phyloP scores from a whole-genome alignment of 116 monocot species.

The Posidonia oceanica region DNA sequence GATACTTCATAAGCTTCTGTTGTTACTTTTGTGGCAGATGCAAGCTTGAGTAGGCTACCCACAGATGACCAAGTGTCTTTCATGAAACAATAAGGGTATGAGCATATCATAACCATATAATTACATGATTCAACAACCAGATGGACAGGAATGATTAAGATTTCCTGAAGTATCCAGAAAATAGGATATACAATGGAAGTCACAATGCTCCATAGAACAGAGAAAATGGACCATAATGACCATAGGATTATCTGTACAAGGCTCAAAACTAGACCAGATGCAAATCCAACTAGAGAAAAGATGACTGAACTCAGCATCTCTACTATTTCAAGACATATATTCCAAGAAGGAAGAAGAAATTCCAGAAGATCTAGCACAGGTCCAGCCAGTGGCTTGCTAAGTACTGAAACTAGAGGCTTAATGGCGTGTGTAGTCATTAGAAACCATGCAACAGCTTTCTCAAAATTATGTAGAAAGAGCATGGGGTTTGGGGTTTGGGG shows the following conservation, averaged over 20 bases:
- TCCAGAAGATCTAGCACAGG: conserved; percentile 63
- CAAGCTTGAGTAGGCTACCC: conserved; percentile 41
- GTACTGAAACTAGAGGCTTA: conserved; percentile 48
- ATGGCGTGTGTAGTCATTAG: conserved; percentile 45
- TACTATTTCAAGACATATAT: conserved; percentile 36
- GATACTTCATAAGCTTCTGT: conserved; percentile 50
- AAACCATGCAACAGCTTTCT: conserved; percentile 76
- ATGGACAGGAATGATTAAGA: conserved; percentile 44
- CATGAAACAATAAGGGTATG: conserved; percentile 26
- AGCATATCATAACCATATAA: conserved; percentile 30
- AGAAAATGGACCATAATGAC: conserved; percentile 57
- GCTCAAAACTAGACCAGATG: conserved; percentile 23
- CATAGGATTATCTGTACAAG: conserved; percentile 51
- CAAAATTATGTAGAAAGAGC: conserved; percentile 94
- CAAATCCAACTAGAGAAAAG: conserved; percentile 37
- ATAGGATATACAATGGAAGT: conserved; percentile 64
- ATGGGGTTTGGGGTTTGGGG: no score
- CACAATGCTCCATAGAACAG: conserved; percentile 37
- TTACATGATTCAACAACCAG: conserved; percentile 34
- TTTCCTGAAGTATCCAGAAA: conserved; percentile 49
- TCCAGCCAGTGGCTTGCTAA: conserved; percentile 56
- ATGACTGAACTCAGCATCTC: conserved; percentile 37
- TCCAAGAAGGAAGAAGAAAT: conserved; percentile 55
- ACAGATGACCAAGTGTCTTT: conserved; percentile 49
- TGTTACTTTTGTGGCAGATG: conserved; percentile 42